Base-by-base conservation (phyloP, 306 rosid genomes). In the Betula pendula region DNA sequence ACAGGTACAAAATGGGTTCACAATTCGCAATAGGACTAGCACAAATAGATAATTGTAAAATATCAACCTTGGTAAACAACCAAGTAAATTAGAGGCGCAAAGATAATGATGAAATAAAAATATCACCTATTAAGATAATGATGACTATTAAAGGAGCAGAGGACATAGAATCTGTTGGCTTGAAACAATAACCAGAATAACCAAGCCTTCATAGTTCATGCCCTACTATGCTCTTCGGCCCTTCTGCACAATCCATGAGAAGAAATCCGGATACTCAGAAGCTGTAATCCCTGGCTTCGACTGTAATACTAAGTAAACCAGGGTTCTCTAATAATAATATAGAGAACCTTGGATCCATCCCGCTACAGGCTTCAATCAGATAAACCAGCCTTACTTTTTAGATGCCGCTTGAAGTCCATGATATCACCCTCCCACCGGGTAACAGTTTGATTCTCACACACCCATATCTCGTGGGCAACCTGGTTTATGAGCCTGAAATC, bases 401-500 rank as follows among this genome's bases (percentile, higher is more conserved):
- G 84, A 73, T 96, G 99, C 81, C 13, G 68, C 88, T 96, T 96
- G 85, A 96, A 96, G 69, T 84, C 94, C 98, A 96, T 96, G 44
- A 96, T 96, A 74, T 81, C 99, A 68, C 99, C 98, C 20, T 85
- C 90, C 99, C 99, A 96, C 82, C 78, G 81, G 80, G 97, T 92
- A 79, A 96, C 96, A 24, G 90, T 73, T 83, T 86, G 96, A 75
- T 96, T 90, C 49, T 92, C 98, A 29, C 99, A 96, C 4, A 92
- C 99, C 99, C 99, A 93, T 60, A 96, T 96, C 82, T 96, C 98
- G 75, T 89, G 80, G 48, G 99, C 99, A 1, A 96, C 98, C 80
- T 96, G 99, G 85, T 96, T 96, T 65, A 96, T 96, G 81, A 96
- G 98, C 89, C 99, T 91, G 84, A 96, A 96, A 75, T 96, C 99